phyloP scores from a whole-genome alignment of 2,329 filamentous ascomycete genomes.

The Phyllosticta citriasiana region DNA sequence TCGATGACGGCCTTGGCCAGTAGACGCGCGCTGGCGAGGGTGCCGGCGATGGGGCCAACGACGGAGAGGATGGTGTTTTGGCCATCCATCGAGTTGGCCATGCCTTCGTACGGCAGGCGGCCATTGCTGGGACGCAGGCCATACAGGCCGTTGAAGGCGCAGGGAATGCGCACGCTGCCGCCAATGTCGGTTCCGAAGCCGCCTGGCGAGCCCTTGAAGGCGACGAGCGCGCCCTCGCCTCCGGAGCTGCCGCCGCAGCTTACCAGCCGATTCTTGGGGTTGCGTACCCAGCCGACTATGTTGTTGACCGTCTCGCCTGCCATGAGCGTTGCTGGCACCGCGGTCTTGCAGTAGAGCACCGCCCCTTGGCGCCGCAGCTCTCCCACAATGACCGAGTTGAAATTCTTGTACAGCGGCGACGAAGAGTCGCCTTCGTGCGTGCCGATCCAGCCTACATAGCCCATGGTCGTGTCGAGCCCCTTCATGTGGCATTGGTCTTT shows the following conservation, averaged over 20 bases:
- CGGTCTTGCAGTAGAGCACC: conserved; percentile 46
- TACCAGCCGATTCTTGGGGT: conserved; percentile 47
- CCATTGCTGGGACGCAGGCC: conserved; percentile 46
- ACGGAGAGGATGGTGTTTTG: conserved; percentile 54
- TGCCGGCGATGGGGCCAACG: conserved; percentile 52
- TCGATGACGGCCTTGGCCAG: conserved; percentile 47
- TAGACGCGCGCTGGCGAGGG: conserved; percentile 44
- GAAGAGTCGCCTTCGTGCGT: conserved; percentile 47
- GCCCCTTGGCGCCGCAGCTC: conserved; percentile 46
- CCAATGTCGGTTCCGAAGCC: conserved; percentile 52
- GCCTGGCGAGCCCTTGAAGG: conserved; percentile 42
- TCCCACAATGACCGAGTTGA: conserved; percentile 48
- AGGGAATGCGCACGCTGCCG: conserved; percentile 48
- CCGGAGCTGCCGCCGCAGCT: conserved; percentile 49
- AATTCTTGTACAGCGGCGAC: conserved; percentile 40
- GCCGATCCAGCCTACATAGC: conserved; percentile 57
- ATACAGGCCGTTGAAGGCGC: conserved; percentile 50
- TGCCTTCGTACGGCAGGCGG: conserved; percentile 35
- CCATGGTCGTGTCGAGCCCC: conserved; percentile 42
- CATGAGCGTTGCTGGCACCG: conserved; percentile 48
- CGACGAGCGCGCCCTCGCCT: conserved; percentile 48
- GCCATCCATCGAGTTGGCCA: conserved; percentile 53
- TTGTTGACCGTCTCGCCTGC: conserved; percentile 52
- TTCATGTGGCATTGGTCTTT: conserved; percentile 42
- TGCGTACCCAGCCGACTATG: conserved; percentile 48